These are phyloP conservation scores for Aspergillus cejpii DNA, from an alignment of 2,329 filamentous ascomycete genomes.

Conservation along the genomic window DNA sequence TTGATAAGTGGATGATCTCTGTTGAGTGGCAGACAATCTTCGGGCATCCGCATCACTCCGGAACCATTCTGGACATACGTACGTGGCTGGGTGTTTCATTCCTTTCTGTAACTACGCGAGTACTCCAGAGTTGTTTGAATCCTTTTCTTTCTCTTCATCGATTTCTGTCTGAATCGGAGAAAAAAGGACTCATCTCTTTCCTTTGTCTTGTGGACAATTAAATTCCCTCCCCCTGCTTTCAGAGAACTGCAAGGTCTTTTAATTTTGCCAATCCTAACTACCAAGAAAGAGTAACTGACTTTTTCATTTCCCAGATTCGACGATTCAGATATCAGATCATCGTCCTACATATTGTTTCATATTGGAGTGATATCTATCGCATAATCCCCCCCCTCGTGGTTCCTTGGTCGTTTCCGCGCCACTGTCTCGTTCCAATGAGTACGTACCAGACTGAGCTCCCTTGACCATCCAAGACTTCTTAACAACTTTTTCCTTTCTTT, in stretches of 20 bases:
- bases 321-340: neutral
- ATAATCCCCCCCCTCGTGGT: neutral
- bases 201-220: too few species aligned
- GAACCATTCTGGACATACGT: neutral
- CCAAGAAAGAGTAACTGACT: neutral
- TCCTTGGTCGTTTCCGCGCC: neutral
- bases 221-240: neutral
- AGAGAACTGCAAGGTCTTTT: neutral
- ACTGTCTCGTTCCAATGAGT: slow-evolving; percentile 16
- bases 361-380: neutral
- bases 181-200: too few species aligned
- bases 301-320: neutral
- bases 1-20: neutral
- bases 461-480: too few species aligned
- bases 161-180: too few species aligned
- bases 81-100: neutral
- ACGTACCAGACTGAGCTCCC: slow-evolving; percentile 13
- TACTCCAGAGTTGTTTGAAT: too few species aligned
- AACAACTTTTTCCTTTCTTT: neutral
- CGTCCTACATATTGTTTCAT: neutral
- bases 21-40: neutral
- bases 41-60: neutral
- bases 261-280: neutral
- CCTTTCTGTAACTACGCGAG: too few species aligned
- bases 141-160: too few species aligned